Percentiles rank a stretch among this genome's conserved stretches.
Conservation (phyloP, 2,329 filamentous ascomycete species). For the Trichoderma citrinoviride region DNA sequence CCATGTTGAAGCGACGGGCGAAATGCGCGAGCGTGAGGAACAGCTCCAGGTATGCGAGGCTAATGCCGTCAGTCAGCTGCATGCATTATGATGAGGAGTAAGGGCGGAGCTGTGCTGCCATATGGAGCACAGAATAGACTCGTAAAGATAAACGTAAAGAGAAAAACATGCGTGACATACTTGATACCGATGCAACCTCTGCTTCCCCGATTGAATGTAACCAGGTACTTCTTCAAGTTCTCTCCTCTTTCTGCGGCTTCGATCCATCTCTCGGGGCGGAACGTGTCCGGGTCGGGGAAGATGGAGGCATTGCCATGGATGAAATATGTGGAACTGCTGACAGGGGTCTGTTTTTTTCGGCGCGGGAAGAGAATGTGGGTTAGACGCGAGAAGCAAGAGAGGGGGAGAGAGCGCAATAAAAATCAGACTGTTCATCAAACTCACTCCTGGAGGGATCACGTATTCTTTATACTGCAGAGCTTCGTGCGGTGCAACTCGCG, state of each 20-base stretch:
- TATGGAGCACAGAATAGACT: no score
- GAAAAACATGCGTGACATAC: constrained; percentile 6
- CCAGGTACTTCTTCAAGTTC: constrained; percentile 22
- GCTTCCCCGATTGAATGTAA: constrained; percentile 26
- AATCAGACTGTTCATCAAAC: not conserved
- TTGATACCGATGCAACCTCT: constrained; percentile 27
- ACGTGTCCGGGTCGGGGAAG: constrained; percentile 29
- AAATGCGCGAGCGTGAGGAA: constrained; percentile 24
- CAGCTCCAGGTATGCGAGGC: constrained; percentile 22
- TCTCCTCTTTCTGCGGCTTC: constrained; percentile 23
- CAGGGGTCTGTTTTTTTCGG: constrained; percentile 25
- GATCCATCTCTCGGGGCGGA: constrained; percentile 32
- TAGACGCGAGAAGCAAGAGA: not conserved
- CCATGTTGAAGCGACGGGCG: constrained; percentile 25
- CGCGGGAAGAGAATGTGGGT: not conserved
- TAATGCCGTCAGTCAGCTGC: not conserved
- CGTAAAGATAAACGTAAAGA: no score
- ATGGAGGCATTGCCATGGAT: constrained; percentile 27
- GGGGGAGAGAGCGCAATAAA: not conserved
- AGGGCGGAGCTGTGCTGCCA: not conserved
- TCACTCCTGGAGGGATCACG: constrained; percentile 35
- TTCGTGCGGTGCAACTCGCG: constrained; percentile 31
- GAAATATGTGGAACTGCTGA: constrained; percentile 27
- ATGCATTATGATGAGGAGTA: not conserved
- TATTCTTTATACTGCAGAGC: constrained; percentile 33